phyloP scores from a whole-genome alignment of 2,329 filamentous ascomycete species.

The Phaeosphaeria sp. region DNA sequence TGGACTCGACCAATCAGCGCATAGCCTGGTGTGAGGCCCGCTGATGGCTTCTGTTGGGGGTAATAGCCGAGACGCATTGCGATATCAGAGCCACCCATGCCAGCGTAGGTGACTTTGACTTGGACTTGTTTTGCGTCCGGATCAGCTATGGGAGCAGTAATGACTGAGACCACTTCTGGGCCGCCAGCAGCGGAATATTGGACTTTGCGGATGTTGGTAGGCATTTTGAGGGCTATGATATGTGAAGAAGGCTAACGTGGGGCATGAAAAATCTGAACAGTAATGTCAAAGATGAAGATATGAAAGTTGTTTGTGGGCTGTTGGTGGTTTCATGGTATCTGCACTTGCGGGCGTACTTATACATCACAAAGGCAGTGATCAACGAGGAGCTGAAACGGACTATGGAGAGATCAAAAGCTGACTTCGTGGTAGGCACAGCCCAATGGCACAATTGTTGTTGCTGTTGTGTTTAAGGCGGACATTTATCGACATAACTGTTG shows the following conservation, averaged over 20 bases:
- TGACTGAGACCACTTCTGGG: conserved; percentile 46
- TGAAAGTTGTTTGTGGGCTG: no score
- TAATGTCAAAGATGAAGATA: no score
- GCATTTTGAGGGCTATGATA: conserved; percentile 23
- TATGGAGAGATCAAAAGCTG: not conserved
- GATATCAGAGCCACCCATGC: conserved; percentile 58
- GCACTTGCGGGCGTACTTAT: not conserved
- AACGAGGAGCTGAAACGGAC: not conserved
- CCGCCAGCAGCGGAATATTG: conserved; percentile 55
- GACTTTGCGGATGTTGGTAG: conserved; percentile 53
- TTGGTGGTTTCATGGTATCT: no score
- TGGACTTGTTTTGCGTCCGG: conserved; percentile 56
- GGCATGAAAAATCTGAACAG: no score
- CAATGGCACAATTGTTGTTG: not conserved
- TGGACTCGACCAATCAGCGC: conserved; percentile 55
- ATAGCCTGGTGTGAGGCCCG: conserved; percentile 58
- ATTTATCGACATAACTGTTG: not conserved
- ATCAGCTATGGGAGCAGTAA: conserved; percentile 46
- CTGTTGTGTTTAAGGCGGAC: not conserved
- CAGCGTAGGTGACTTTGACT: conserved; percentile 56
- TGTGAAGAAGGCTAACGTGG: not conserved
- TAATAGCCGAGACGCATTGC: conserved; percentile 60
- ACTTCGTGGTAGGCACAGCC: not conserved
- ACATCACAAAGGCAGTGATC: not conserved
- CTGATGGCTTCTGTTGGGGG: conserved; percentile 54